Base-by-base conservation (phyloP, 345 rosid species). In the Gossypioides kirkii region DNA sequence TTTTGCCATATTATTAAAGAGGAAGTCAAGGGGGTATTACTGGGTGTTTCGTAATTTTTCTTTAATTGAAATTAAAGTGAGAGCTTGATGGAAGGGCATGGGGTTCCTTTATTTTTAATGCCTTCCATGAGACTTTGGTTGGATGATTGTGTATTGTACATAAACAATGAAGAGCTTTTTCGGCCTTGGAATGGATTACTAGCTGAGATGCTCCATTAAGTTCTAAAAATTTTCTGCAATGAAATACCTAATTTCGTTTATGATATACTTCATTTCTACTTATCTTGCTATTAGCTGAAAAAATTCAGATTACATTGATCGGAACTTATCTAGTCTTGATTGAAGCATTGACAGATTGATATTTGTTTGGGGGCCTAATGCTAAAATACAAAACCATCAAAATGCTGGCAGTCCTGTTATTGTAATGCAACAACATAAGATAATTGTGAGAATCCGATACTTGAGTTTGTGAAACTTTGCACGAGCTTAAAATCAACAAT, bases 71-170 rank as follows among this genome's bases (percentile, higher is more conserved):
- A 55, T 80, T 73, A 28, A 49, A 76, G 81, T 74, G 80, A 80
- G 65, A 75, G 55, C 69, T 78, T 55, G 72, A 75, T 26, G 83
- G 70, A 70, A 73, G 75, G 71, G 82, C 80, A 22, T 56, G 61
- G 23, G 61, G 10, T 56, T 56, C 61, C 12, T 56, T 56, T 22
- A 10, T 56, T 23, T 56, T 11, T 56, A 56, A 69, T 58, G 78
- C 73, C 75, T 61, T 25, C 73, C 82, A 71, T 74, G 47, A 73
- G 36, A 64, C 66, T 70, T 64, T 43, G 65, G 59, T 69, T 78
- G 77, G 70, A 72, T 74, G 73, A 81, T 73, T 83, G 85, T 79
- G 79, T 56, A 75, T 73, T 91, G 97, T 91, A 89, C 88, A 89
- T 89, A 91, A 65, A 80, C 60, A 45, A 81, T 60, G 76, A 74